phyloP scores from a whole-genome alignment of 1,284 basidiomycete genomes.

The Malassezia psittaci region DNA sequence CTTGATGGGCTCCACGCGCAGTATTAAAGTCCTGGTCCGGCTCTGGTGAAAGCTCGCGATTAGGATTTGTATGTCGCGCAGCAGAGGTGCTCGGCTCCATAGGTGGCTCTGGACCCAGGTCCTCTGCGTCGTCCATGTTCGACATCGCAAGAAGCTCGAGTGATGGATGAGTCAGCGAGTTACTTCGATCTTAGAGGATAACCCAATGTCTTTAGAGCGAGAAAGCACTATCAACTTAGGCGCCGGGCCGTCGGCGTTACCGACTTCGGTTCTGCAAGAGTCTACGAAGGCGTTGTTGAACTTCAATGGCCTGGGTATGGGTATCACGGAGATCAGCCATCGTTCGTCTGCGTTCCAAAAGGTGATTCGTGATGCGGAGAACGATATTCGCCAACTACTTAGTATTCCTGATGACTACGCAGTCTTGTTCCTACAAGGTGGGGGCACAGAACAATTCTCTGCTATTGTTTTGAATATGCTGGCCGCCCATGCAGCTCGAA shows the following conservation, averaged over 20 bases:
- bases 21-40: slow-evolving; percentile 43
- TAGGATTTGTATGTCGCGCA: background rate
- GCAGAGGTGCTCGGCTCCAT: slow-evolving; percentile 12
- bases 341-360: slow-evolving; percentile 40
- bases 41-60: slow-evolving; percentile 27
- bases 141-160: slow-evolving; percentile 16
- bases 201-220: slow-evolving; percentile 4
- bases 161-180: background rate
- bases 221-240: slow-evolving; percentile 44
- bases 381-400: slow-evolving; percentile 33
- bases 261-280: slow-evolving; percentile 39
- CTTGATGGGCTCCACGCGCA: slow-evolving; percentile 25
- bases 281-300: slow-evolving; percentile 42
- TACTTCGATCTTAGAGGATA: too few relatives aligned
- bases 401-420: slow-evolving; percentile 36
- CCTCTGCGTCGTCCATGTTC: slow-evolving; percentile 28
- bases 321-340: slow-evolving; percentile 44
- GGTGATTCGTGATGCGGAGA: slow-evolving; percentile 38
- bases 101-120: slow-evolving; percentile 21
- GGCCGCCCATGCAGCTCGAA: slow-evolving; percentile 30
- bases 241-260: slow-evolving; percentile 42
- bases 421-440: slow-evolving; percentile 43
- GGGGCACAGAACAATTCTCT: slow-evolving; percentile 45
- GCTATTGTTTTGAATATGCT: slow-evolving; percentile 44
- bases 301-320: slow-evolving; percentile 40